These are phyloP conservation scores for Camptophora hylomeconis DNA, from an alignment of 2,329 filamentous ascomycete genomes.

Conservation along the genomic window DNA sequence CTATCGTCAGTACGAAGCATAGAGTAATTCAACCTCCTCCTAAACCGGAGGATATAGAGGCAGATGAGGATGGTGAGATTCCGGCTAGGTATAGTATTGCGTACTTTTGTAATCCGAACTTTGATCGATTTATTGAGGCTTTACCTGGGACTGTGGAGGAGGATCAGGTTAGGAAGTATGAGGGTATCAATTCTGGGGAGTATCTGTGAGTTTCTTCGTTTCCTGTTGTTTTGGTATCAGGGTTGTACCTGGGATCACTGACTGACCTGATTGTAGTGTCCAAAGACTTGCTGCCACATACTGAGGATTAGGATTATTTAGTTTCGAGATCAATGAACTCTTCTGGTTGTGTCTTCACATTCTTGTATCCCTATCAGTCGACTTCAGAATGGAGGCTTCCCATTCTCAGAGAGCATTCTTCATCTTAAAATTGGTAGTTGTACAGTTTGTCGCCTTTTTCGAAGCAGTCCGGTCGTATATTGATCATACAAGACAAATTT, in stretches of 20 bases:
- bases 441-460: too few relatives aligned
- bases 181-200: slow-evolving; percentile 62
- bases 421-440: too few relatives aligned
- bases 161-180: slow-evolving; percentile 58
- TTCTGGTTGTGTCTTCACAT: too few relatives aligned
- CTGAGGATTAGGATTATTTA: slow-evolving; percentile 25
- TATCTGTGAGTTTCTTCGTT: slow-evolving; percentile 74
- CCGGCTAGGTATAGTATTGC: slow-evolving; percentile 68
- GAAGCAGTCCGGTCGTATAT: too few relatives aligned
- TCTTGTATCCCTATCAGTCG: too few relatives aligned
- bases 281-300: slow-evolving; percentile 66
- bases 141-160: slow-evolving; percentile 63
- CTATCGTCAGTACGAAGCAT: slow-evolving; percentile 80
- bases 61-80: slow-evolving; percentile 26
- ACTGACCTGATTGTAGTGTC: too few relatives aligned
- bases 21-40: slow-evolving; percentile 73
- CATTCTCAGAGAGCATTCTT: too few relatives aligned
- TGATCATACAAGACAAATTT: too few relatives aligned
- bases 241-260: too few relatives aligned
- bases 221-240: too few relatives aligned
- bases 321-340: too few relatives aligned
- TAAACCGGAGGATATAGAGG: slow-evolving; percentile 33
- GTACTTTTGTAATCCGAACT: slow-evolving; percentile 86
- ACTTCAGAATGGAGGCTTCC: too few relatives aligned
- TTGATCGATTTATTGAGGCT: slow-evolving; percentile 60